Base-by-base conservation (phyloP, 768 basidiomycete species). In the Terana coerulea region DNA sequence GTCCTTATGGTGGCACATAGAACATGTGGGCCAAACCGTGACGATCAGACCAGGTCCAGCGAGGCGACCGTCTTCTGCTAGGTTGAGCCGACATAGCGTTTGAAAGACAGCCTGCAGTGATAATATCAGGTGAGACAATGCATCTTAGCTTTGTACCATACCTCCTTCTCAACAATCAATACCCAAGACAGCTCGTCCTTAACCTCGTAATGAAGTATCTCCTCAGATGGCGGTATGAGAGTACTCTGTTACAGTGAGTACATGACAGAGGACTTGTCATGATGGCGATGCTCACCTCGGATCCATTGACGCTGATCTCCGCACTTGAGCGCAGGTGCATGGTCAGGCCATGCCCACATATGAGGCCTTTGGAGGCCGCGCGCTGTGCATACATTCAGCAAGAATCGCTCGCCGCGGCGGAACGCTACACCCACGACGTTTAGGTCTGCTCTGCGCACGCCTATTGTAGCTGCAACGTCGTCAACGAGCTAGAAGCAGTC, bases 111-210 rank as follows among this genome's bases (percentile, higher is more conserved):
- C 95, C 95, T 98, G 63, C 3, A 33, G 25, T 11, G n/a, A 34
- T 28, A 21, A 26, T 24, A n/a, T n/a, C 28, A n/a, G 21, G 37
- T 6, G 10, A 14, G 12, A n/a, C 17, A 29, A 19, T 25, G 14
- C 3, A 25, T 12, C 17, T 8, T 11, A 24, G 10, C 21, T 4
- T 17, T 17, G 24, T 5, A 5, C 56, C 70, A 43, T 28, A 87
- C 95, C 71, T 99, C 97, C 72, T 99, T 99, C 69, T 99, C 97
- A 15, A 98, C 76, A 3, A 98, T 72, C 14, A 98, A 72, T 5
- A 98, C 78, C 90, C 91, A 98, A 1, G 75, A 57, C 11, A 91
- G 61, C 34, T 75, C 64, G 9, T 74, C 69, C n/a, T 73, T 64
- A 3, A 86, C 59, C n/a, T 75, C 72, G 49, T 94, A 79, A 0